Percentiles rank a stretch among this genome's conserved stretches.
phyloP scores from a whole-genome alignment of 345 rosid genomes.

The Clarkia xantiana region DNA sequence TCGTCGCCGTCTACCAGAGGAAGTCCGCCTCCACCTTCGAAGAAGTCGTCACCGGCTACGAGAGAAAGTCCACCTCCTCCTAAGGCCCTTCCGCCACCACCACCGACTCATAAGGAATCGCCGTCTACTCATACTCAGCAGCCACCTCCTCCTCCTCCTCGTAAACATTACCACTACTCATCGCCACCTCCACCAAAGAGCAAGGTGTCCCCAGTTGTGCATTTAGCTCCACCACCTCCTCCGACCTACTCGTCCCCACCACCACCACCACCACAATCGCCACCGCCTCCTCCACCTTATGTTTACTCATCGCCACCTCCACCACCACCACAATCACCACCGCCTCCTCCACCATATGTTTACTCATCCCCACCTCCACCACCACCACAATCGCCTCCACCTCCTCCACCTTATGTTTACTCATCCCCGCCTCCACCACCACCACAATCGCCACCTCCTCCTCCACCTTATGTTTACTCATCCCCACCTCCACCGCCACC shows the following conservation, averaged over 20 bases:
- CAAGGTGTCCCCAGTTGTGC: conserved; percentile 9
- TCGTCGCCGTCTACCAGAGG: conserved; percentile 8
- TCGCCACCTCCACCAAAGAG: conserved; percentile 10
- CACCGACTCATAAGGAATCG: conserved; percentile 8
- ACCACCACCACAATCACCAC: conserved; percentile 6
- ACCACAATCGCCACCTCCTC: conserved; percentile 6
- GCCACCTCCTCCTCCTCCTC: conserved; percentile 3
- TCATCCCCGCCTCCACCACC: conserved; percentile 4
- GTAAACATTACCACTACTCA: not conserved
- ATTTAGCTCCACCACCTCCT: conserved; percentile 9
- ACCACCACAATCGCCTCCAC: conserved; percentile 6
- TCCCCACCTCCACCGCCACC: conserved; percentile 13
- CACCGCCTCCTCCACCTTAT: conserved; percentile 1
- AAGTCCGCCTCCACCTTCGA: conserved; percentile 14
- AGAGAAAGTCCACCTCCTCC: conserved; percentile 7
- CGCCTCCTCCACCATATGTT: conserved; percentile 4
- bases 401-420: conserved; percentile 16
- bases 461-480: not conserved
- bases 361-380: conserved; percentile 7
- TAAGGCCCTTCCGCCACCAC: conserved; percentile 1
- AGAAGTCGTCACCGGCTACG: conserved; percentile 10
- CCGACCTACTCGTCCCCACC: conserved; percentile 6
- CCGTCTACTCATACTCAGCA: conserved; percentile 11
- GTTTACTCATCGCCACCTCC: conserved; percentile 8
- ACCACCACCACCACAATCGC: conserved; percentile 8